Conservation (phyloP, 371 early-diverging fungal genomes). For the Capniomyces stellatus region DNA sequence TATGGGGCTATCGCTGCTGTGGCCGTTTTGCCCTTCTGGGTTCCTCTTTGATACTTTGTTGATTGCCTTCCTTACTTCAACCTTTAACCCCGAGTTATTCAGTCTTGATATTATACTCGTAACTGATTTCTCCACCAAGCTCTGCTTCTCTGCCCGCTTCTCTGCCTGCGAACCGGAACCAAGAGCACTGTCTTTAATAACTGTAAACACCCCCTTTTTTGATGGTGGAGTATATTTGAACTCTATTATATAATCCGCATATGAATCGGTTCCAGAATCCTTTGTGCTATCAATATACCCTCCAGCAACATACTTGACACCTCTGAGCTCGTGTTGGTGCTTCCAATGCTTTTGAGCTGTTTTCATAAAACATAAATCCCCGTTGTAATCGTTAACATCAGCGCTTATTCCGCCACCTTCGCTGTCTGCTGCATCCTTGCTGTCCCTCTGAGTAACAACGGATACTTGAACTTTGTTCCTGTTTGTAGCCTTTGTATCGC, state of each 20-base stretch:
- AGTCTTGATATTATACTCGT: conserved; percentile 12
- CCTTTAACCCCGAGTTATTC: conserved; percentile 13
- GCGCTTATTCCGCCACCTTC: not conserved
- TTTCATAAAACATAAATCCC: not conserved
- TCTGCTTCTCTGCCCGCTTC: not conserved
- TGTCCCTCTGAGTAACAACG: not conserved
- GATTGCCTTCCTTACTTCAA: conserved; percentile 20
- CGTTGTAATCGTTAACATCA: not conserved
- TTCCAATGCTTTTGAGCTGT: not conserved
- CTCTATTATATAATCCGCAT: conserved; percentile 20
- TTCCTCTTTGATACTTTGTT: not conserved
- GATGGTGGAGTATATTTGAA: conserved; percentile 7
- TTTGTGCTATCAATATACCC: not conserved
- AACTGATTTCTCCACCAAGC: conserved; percentile 6
- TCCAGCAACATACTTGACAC: not conserved
- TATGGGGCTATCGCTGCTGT: not conserved
- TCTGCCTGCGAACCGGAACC: not conserved
- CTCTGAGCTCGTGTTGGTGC: not conserved
- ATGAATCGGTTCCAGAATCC: not conserved
- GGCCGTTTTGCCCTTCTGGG: not conserved
- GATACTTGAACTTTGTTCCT: not conserved
- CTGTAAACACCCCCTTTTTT: conserved; percentile 1
- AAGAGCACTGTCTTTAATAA: not conserved
- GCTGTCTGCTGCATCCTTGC: not conserved
- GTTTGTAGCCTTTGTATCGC: not conserved